Conservation (phyloP, 495 filamentous ascomycete species). For the Hypoxylon fuscum region DNA sequence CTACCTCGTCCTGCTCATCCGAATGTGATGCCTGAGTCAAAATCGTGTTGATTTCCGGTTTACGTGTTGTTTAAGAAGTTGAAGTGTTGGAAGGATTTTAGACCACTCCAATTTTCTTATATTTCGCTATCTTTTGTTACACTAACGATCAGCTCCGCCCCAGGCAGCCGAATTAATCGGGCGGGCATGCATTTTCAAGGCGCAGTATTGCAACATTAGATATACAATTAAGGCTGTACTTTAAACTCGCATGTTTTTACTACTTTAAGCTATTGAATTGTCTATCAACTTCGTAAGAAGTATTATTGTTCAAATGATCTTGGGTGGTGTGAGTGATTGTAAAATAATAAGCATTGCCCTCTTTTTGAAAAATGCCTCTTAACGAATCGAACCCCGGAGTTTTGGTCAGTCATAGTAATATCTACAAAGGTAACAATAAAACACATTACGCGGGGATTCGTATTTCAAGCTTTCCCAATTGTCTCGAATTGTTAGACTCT, state of each 20-base stretch:
- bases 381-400: no score
- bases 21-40: neutral
- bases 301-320: no score
- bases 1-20: neutral
- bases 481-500: no score
- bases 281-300: no score
- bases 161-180: slow-evolving; percentile 34
- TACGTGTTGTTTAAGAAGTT: neutral
- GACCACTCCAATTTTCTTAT: slow-evolving; percentile 6
- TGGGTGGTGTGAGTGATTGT: no score
- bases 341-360: no score
- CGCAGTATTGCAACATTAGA: neutral
- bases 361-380: no score
- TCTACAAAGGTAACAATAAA: no score
- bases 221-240: neutral
- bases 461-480: no score
- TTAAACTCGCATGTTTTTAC: neutral
- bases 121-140: neutral
- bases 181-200: neutral
- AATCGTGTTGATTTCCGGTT: neutral
- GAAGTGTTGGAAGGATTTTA: slow-evolving; percentile 15
- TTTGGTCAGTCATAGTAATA: no score
- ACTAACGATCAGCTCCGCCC: slow-evolving; percentile 4
- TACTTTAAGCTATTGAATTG: neutral
- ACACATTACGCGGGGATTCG: no score